Evolutionary conservation across 768 basidiomycete genomes (phyloP).

Genomic region (Gautieria morchelliformis): DNA sequence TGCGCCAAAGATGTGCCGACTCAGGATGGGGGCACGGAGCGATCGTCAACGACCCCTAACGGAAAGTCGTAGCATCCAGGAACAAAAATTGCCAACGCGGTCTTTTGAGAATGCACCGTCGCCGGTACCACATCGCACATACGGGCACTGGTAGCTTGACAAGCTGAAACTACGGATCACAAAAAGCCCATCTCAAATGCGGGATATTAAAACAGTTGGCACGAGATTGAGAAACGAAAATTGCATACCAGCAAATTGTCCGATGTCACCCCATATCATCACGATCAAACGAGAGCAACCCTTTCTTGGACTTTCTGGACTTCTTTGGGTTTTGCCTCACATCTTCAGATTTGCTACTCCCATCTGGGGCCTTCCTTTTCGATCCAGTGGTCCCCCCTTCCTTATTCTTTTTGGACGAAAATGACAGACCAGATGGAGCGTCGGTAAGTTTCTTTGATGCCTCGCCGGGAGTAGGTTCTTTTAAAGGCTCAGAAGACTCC

Average conservation of each 20-base stretch:
- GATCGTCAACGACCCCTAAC: too few species aligned
- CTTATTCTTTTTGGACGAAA: constrained; percentile 5
- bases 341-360: background rate
- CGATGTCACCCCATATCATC: background rate
- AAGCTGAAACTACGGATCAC: too few species aligned
- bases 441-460: background rate
- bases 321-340: constrained; percentile 33
- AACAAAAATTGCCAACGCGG: too few species aligned
- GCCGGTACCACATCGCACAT: too few species aligned
- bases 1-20: too few species aligned
- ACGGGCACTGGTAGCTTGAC: too few species aligned
- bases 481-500: background rate
- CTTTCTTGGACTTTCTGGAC: constrained; percentile 36
- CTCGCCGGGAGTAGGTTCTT: background rate
- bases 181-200: too few species aligned
- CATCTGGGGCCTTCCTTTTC: constrained; percentile 1
- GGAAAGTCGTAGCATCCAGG: too few species aligned
- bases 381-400: background rate
- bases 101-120: too few species aligned
- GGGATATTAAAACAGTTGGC: background rate
- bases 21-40: too few species aligned
- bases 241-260: background rate
- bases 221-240: background rate
- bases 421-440: background rate
- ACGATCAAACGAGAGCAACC: constrained; percentile 25